Percentiles rank a stretch among this genome's conserved stretches.
Evolutionary conservation across 2,329 filamentous ascomycete genomes (phyloP).

Genomic region (Hypoxylon sp.): DNA sequence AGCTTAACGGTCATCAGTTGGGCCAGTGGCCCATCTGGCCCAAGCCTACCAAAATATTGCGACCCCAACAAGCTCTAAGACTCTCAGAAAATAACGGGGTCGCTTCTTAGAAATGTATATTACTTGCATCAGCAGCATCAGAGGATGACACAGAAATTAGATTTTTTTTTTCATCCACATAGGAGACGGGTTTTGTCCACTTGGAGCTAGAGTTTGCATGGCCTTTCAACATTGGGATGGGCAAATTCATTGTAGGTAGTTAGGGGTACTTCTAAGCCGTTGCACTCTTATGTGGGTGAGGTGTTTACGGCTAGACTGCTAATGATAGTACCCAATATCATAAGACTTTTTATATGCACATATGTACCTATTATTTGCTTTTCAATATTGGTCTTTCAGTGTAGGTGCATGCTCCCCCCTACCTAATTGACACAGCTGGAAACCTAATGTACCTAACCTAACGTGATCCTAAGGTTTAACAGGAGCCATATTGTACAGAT

Average conservation of each 20-base stretch:
- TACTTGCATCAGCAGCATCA: slow-evolving; percentile 45
- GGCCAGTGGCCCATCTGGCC: slow-evolving; percentile 69
- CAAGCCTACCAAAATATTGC: slow-evolving; percentile 67
- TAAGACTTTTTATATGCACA: neutral
- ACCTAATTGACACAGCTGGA: too few species aligned
- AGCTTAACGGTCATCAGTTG: slow-evolving; percentile 88
- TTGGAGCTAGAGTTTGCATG: slow-evolving; percentile 33
- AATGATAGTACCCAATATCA: slow-evolving; percentile 18
- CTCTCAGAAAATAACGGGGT: neutral
- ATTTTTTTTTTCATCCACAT: slow-evolving; percentile 10
- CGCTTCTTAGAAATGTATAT: slow-evolving; percentile 43
- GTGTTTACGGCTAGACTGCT: slow-evolving; percentile 11
- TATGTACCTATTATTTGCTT: neutral
- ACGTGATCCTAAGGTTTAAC: too few species aligned
- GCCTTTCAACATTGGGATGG: slow-evolving; percentile 19
- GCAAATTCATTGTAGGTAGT: slow-evolving; percentile 8
- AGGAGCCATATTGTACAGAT: too few species aligned
- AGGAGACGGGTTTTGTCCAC: slow-evolving; percentile 17
- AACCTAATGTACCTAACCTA: too few species aligned
- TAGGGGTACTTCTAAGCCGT: slow-evolving; percentile 11
- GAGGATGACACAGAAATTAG: slow-evolving; percentile 27
- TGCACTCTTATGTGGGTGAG: slow-evolving; percentile 5
- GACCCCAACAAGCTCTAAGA: slow-evolving; percentile 56
- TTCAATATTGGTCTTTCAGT: neutral
- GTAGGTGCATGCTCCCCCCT: neutral